Percentiles rank a stretch among this genome's conserved stretches.
phyloP scores from a whole-genome alignment of 176 grass and related monocot species.

The Rhynchospora breviuscula region DNA sequence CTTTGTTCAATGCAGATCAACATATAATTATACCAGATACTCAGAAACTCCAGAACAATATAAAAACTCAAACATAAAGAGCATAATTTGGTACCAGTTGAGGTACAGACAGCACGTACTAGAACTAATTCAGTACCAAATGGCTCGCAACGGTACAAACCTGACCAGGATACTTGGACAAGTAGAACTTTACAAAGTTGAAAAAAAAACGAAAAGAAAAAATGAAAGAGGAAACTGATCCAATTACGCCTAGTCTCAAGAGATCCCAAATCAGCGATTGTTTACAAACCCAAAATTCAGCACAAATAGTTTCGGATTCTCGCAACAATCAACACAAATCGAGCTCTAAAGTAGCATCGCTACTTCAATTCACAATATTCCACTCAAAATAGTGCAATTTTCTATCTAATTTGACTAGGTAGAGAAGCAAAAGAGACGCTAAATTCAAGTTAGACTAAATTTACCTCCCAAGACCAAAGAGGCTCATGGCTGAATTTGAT shows the following conservation, averaged over 20 bases:
- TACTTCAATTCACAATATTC: background rate
- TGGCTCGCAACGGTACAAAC: background rate
- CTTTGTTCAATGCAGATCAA: background rate
- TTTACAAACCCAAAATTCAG: background rate
- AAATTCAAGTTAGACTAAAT: background rate
- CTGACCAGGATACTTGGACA: background rate
- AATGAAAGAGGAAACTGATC: background rate
- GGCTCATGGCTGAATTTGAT: conserved; percentile 55
- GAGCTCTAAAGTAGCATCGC: background rate
- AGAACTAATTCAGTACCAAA: background rate
- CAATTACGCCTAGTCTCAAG: background rate
- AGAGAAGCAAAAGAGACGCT: background rate
- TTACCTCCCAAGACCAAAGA: conserved; percentile 92
- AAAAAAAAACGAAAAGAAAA: background rate
- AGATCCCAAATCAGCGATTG: background rate
- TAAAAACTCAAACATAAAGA: background rate
- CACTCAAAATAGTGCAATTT: background rate
- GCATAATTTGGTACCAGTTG: background rate
- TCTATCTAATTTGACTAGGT: background rate
- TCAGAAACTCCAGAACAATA: background rate
- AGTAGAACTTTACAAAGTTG: background rate
- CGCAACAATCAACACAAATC: background rate
- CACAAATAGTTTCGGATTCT: background rate
- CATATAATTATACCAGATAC: background rate
- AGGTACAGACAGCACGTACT: background rate